Evolutionary conservation across 371 early-diverging fungal genomes (phyloP).

Genomic region (Mycotypha africana): DNA sequence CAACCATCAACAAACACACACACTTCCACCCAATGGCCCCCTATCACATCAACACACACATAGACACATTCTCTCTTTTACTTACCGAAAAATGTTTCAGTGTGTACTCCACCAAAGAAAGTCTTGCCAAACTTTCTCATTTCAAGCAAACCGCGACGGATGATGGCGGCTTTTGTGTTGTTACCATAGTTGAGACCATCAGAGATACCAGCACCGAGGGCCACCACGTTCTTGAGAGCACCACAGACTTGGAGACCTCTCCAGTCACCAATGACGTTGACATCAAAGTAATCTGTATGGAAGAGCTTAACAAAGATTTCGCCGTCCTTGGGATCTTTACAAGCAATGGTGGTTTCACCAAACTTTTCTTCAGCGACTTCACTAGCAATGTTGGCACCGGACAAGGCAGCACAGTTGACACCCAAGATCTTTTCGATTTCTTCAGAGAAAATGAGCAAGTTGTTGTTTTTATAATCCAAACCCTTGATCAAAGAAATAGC

Average conservation of each 20-base stretch:
- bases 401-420: constrained; percentile 79
- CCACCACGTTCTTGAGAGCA: constrained; percentile 97
- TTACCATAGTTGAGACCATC: constrained; percentile 78
- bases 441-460: constrained; percentile 81
- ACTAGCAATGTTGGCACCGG: constrained; percentile 94
- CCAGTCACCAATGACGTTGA: constrained; percentile 79
- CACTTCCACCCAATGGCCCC: too few relatives aligned
- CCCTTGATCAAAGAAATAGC: constrained; percentile 96
- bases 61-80: too few relatives aligned
- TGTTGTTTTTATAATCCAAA: constrained; percentile 67
- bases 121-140: constrained; percentile 89
- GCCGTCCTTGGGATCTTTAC: constrained; percentile 65
- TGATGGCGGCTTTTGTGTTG: constrained; percentile 96
- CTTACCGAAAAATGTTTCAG: constrained; percentile 92
- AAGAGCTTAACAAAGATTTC: constrained; percentile 59
- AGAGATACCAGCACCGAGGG: constrained; percentile 93
- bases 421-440: constrained; percentile 64
- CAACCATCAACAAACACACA: too few relatives aligned
- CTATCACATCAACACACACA: too few relatives aligned
- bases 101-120: constrained; percentile 74
- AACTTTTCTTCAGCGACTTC: constrained; percentile 91
- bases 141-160: constrained; percentile 94
- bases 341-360: constrained; percentile 89
- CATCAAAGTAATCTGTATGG: constrained; percentile 68
- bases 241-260: constrained; percentile 96